Conservation (phyloP, 2,329 filamentous ascomycete species). For the Fusarium sulawesiense region DNA sequence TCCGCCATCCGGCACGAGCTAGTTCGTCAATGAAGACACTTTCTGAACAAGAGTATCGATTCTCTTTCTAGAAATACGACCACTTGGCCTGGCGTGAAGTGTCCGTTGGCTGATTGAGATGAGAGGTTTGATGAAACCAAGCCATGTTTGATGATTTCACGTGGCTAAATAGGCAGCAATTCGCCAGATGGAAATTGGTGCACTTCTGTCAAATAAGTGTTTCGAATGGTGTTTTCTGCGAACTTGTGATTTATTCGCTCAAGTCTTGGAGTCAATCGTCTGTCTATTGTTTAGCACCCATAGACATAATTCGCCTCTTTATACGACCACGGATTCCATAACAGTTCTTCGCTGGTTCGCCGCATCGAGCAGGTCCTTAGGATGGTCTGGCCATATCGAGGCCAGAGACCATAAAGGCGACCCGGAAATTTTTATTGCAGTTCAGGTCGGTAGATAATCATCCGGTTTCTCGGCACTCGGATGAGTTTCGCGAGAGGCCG, state of each 20-base stretch:
- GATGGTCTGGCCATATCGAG: slow-evolving; percentile 15
- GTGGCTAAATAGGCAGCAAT: background rate
- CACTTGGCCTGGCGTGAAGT: slow-evolving; percentile 12
- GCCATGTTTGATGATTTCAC: slow-evolving; percentile 8
- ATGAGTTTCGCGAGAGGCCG: slow-evolving; percentile 12
- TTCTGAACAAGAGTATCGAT: slow-evolving; percentile 1
- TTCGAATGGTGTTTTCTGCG: background rate
- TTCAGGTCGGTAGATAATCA: slow-evolving; percentile 5
- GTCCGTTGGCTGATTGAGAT: slow-evolving; percentile 8
- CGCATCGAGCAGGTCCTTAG: slow-evolving; percentile 8
- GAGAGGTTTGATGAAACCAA: slow-evolving; percentile 10
- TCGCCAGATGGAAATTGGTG: background rate
- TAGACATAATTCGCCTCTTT: background rate
- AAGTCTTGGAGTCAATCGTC: background rate
- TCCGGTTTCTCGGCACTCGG: slow-evolving; percentile 19
- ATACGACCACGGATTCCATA: background rate
- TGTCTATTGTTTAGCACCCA: background rate
- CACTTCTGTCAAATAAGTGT: background rate
- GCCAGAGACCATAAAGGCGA: slow-evolving; percentile 5
- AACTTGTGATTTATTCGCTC: background rate
- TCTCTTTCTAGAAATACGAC: slow-evolving; percentile 14
- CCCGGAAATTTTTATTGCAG: slow-evolving; percentile 5
- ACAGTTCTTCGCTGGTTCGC: slow-evolving; percentile 6
- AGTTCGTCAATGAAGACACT: slow-evolving; percentile 6
- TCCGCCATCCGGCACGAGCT: slow-evolving; percentile 26